Evolutionary conservation across 2,329 filamentous ascomycete species (phyloP), one percentile per base, ranked within the genome.

Genomic region (Colletotrichum siamense): DNA sequence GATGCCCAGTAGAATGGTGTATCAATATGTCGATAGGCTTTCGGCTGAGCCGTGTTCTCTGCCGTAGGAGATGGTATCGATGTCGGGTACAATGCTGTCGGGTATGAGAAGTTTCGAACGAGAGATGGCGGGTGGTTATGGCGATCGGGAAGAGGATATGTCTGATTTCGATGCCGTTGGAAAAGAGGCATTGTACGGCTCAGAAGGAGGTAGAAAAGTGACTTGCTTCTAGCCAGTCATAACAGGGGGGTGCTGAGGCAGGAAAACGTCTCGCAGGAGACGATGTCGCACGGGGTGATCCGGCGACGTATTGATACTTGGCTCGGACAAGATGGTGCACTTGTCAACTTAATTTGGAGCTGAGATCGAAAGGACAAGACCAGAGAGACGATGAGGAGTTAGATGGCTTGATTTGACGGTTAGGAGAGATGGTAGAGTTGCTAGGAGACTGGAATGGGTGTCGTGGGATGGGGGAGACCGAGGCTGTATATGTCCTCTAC

Each of bases 71-170:
- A 28, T 13, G 26, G 13, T 13, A n/a, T 15, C 32, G 66, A 49
- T n/a, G 66, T 15, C 55, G 71, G 22, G 39, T 57, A 73, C 24
- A 71, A 39, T n/a, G 57, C 61, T 16, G 76, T 77, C 6, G 78
- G 80, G 69, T 81, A 81, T 24, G 79, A 80, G 52, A 79, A 80
- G 69, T 81, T 82, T 24, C 78, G 77, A 59, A 79, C 59, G 10
- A 34, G 36, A 13, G 36, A 39, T 10, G 64, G 15, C n/a, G 57
- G 24, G n/a, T 66, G 12, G 8, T 57, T 49, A 36, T 36, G 28
- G 32, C 10, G 26, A 13, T 34, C 16, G 34, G 44, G 44, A 32
- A 62, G 18, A 65, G 57, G 28, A 26, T 61, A 24, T 32, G 59
- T 26, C 16, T 73, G 64, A n/a, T 74, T 76, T 7, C 65, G 70